A percentile compares a stretch with the other conserved stretches of the same genome.
Conservation (phyloP, 176 grass and related monocot species). For the Aegilops umbellulata region DNA sequence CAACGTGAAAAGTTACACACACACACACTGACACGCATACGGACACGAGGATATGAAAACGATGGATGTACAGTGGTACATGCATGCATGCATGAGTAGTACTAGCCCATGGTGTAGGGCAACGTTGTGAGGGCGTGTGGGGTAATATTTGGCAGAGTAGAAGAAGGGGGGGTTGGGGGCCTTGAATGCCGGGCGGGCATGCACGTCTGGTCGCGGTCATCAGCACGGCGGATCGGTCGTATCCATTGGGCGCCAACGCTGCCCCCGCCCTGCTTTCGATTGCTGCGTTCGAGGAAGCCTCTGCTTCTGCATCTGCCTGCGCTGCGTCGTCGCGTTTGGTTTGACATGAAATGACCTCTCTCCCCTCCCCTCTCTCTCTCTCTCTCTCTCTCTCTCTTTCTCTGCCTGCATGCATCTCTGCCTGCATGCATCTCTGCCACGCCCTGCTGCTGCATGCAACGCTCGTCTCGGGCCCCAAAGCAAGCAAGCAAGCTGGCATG, state of each 20-base stretch:
- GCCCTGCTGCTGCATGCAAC: not conserved
- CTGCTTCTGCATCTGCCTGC: not conserved
- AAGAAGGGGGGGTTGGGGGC: conserved; percentile 7
- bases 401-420: not conserved
- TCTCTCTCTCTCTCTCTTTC: not conserved
- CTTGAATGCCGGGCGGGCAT: conserved; percentile 70
- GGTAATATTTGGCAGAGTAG: not conserved
- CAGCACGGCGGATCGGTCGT: conserved; percentile 19
- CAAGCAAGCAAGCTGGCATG: not conserved
- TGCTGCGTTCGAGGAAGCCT: conserved; percentile 14
- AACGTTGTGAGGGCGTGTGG: not conserved
- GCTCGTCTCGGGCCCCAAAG: conserved; percentile 4
- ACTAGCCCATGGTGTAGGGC: not conserved
- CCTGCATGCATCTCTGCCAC: conserved; percentile 35
- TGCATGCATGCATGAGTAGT: not conserved
- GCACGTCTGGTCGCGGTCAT: conserved; percentile 50
- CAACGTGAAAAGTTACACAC: no score
- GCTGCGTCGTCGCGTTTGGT: conserved; percentile 10
- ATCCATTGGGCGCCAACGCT: conserved; percentile 42
- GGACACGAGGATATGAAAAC: not conserved
- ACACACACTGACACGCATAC: not conserved
- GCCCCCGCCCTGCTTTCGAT: not conserved
- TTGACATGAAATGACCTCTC: conserved; percentile 48
- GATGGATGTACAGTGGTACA: not conserved
- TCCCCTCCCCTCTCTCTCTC: not conserved